phyloP scores from a whole-genome alignment of 345 rosid genomes.

The Combretum micranthum region DNA sequence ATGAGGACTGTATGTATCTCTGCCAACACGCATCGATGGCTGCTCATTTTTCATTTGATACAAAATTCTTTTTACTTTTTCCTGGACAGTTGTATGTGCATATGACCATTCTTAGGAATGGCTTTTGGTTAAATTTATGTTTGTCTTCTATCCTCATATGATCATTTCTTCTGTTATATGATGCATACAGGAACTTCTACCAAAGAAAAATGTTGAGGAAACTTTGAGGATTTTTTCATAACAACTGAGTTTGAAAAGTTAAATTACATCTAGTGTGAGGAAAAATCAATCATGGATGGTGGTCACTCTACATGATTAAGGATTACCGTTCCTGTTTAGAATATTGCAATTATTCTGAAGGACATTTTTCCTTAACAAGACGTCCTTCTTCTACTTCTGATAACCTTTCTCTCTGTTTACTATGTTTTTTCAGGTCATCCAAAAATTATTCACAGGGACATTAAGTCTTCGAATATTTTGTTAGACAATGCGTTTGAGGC shows the following conservation, averaged over 20 bases:
- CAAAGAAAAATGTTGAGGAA: no score
- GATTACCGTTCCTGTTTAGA: no score
- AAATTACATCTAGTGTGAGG: no score
- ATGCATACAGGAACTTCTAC: no score
- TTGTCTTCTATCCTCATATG: neutral
- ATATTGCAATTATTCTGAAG: no score
- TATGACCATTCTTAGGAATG: neutral
- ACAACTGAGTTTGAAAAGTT: no score
- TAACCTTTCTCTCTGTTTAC: neutral
- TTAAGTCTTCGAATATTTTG: constrained; percentile 86
- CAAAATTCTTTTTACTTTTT: neutral
- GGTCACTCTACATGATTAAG: no score
- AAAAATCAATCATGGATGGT: no score
- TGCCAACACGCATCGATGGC: neutral
- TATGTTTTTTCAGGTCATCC: constrained; percentile 61
- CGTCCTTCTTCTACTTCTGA: neutral
- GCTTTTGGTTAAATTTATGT: neutral
- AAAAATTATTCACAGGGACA: constrained; percentile 89
- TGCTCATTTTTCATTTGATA: neutral
- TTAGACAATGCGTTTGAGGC: constrained; percentile 77
- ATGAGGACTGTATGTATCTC: constrained; percentile 81
- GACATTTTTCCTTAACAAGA: neutral
- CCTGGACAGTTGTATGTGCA: neutral
- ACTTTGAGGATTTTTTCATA: no score
- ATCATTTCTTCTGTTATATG: neutral